Base-by-base conservation (phyloP, 164 flowering plant species). In the Annona squamosa region DNA sequence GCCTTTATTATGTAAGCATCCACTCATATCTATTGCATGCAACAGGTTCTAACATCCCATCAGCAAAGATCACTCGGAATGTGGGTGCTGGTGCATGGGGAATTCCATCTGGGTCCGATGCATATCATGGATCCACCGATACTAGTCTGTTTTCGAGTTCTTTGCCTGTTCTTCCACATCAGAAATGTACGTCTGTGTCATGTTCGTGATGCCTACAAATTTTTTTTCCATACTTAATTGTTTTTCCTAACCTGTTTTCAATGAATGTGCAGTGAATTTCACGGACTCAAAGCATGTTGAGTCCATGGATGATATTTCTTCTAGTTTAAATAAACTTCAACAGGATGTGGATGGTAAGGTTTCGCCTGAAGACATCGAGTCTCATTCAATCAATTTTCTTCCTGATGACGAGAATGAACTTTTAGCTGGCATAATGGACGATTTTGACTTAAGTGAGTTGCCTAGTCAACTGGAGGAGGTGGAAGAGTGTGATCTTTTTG, bases 381-480 rank as follows among this genome's bases (percentile, higher is more conserved):
- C 68, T 57, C 83, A 76, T 77, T 83, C 83, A 57, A 73, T 84
- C 77, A 83, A 72, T 73, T 75, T 91, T 76, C 92, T 96, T 71
- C 99, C 99, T 71, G 98, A 87, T 74, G 97, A 94, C 73, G 97
- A 90, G 81, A 88, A 96, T 73, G 98, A 90, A 69, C 96, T 96
- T 74, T 82, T 96, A 67, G 87, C 98, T 77, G 98, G 97, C 48
- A 76, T 93, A 48, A 85, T 82, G 86, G 98, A 96, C 80, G 98
- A 87, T 82, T 87, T 91, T 81, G 97, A 96, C 78, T 81, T 96
- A 43, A 84, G 79, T 81, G 86, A 86, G 46, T 77, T 93, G 84
- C 88, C 95, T 78, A 81, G 79, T 79, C 90, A 87, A 65, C 62
- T 89, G 45, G 98, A 90, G 72, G 97, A 96, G 17, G 71, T 90